Percentiles rank a stretch among this genome's conserved stretches.
phyloP scores from a whole-genome alignment of 345 rosid genomes.

The Noccaea bulbosa region DNA sequence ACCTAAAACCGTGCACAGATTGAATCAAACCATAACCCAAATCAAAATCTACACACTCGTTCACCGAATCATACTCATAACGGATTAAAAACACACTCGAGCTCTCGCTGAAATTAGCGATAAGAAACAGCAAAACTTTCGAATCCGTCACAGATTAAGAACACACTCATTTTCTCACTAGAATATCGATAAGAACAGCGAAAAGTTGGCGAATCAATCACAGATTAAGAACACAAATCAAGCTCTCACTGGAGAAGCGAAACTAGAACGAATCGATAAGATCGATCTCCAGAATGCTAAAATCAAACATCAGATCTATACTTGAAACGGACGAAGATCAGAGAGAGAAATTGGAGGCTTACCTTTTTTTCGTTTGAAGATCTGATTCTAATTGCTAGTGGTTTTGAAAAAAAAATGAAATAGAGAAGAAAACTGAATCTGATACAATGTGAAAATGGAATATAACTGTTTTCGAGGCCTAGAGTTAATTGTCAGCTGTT shows the following conservation, averaged over 20 bases:
- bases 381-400: constrained; percentile 32
- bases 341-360: constrained; percentile 1
- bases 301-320: constrained; percentile 23
- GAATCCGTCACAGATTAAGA: not conserved
- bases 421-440: constrained; percentile 23
- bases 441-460: constrained; percentile 16
- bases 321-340: constrained; percentile 7
- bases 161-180: not conserved
- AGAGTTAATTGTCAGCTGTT: constrained; percentile 34
- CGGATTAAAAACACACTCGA: not conserved
- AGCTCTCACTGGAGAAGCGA: not conserved
- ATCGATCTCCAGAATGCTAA: constrained; percentile 3
- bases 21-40: not conserved
- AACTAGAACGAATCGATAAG: constrained; percentile 1
- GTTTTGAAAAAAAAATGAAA: constrained; percentile 1
- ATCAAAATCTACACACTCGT: constrained; percentile 12
- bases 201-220: not conserved
- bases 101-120: not conserved
- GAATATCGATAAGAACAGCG: not conserved
- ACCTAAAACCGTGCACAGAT: not conserved
- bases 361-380: constrained; percentile 26
- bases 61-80: not conserved
- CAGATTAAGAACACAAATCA: not conserved
- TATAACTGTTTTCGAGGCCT: constrained; percentile 34
- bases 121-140: not conserved